Evolutionary conservation across 2,329 filamentous ascomycete species (phyloP).

Genomic region (Allantophomopsis cytisporea): DNA sequence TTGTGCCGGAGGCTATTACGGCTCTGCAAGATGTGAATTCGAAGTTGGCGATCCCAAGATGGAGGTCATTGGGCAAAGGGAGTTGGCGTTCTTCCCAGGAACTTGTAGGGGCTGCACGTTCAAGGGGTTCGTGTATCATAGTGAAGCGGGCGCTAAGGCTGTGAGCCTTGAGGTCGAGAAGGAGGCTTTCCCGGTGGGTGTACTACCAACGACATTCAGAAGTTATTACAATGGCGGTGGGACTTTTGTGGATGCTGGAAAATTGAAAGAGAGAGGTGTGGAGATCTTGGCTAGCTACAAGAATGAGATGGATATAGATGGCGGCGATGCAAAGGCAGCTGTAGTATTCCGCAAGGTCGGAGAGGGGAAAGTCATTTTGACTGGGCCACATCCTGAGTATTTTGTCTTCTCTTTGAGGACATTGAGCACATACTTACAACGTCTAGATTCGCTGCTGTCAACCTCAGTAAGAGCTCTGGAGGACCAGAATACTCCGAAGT

Average conservation of each 20-base stretch:
- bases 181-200: constrained; percentile 35
- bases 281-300: constrained; percentile 74
- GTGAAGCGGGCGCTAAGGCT: constrained; percentile 70
- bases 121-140: constrained; percentile 78
- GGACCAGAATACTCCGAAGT: constrained; percentile 58
- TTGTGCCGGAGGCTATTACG: constrained; percentile 93
- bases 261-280: constrained; percentile 47
- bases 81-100: constrained; percentile 81
- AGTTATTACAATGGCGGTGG: constrained; percentile 94
- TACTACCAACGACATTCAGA: constrained; percentile 47
- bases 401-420: constrained; percentile 14
- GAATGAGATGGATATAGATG: constrained; percentile 62
- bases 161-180: constrained; percentile 52
- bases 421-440: constrained; percentile 3
- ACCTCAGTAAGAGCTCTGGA: constrained; percentile 55
- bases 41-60: constrained; percentile 71
- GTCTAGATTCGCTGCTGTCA: constrained; percentile 65
- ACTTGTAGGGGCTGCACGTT: constrained; percentile 79
- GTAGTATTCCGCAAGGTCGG: constrained; percentile 75
- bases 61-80: constrained; percentile 75
- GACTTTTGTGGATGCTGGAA: constrained; percentile 71
- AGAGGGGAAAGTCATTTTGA: constrained; percentile 65
- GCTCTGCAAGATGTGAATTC: constrained; percentile 70
- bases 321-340: constrained; percentile 66
- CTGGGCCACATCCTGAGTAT: constrained; percentile 86